Conservation (phyloP, 495 filamentous ascomycete species). For the Penicillium ochrochloron region DNA sequence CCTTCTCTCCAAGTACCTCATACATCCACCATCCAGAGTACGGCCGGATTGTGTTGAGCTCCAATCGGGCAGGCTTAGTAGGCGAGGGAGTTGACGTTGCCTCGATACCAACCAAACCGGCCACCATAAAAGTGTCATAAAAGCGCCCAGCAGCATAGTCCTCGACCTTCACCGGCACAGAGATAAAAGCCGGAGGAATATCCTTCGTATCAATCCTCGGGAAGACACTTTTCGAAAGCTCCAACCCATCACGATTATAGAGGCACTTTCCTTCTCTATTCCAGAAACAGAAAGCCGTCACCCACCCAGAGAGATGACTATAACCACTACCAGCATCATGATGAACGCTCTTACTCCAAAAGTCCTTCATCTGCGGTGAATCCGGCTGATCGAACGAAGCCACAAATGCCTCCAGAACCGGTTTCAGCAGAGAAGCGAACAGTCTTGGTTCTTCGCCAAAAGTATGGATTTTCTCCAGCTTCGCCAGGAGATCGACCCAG, state of each 20-base stretch:
- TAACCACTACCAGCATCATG: not conserved
- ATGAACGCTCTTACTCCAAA: not conserved
- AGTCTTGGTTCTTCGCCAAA: not conserved
- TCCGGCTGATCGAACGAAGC: not conserved
- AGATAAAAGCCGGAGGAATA: not conserved
- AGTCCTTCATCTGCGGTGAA: not conserved
- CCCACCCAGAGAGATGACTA: not conserved
- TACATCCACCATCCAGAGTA: constrained; percentile 4
- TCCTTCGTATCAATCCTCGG: not conserved
- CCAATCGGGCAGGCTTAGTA: not conserved
- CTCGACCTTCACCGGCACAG: not conserved
- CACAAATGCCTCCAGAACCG: not conserved
- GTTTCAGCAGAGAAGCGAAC: not conserved
- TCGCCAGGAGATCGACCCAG: not conserved
- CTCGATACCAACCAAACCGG: not conserved
- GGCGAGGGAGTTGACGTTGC: not conserved
- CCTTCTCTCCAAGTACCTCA: not conserved
- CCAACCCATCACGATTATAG: not conserved
- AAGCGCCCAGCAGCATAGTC: not conserved
- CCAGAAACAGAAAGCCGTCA: not conserved
- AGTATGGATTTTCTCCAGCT: not conserved
- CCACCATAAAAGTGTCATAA: not conserved
- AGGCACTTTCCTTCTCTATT: not conserved
- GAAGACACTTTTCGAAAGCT: not conserved
- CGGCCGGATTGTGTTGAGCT: not conserved